Conservation (phyloP, 768 basidiomycete genomes). For the Ramaria sp. region DNA sequence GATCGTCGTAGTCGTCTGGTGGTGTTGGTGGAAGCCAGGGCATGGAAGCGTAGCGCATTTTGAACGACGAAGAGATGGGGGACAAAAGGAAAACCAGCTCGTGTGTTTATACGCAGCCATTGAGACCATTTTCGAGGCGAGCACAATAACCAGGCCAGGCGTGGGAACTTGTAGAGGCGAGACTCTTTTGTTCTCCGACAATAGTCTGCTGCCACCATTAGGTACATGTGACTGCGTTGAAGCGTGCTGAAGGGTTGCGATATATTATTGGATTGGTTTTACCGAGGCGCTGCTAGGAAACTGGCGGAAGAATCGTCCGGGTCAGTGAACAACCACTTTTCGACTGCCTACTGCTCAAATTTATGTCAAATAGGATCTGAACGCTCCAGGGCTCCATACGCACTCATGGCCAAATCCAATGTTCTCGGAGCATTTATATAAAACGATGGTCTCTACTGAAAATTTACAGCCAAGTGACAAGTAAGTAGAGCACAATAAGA, state of each 20-base stretch:
- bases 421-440: too few relatives aligned
- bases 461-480: too few relatives aligned
- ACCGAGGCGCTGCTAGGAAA: background rate
- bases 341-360: background rate
- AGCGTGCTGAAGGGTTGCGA: too few relatives aligned
- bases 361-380: too few relatives aligned
- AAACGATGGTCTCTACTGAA: too few relatives aligned
- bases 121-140: background rate
- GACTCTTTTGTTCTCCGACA: background rate
- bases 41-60: background rate
- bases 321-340: background rate
- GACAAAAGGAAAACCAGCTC: background rate
- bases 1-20: background rate
- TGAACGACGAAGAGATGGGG: background rate
- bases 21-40: background rate
- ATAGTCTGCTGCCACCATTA: background rate
- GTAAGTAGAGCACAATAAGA: too few relatives aligned
- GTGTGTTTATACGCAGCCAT: background rate
- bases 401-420: too few relatives aligned
- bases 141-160: background rate
- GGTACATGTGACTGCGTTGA: too few relatives aligned
- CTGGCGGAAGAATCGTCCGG: background rate
- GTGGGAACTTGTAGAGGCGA: background rate
- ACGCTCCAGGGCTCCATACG: too few relatives aligned
- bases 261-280: background rate